These are phyloP conservation scores for Aspergillus melleus DNA, from an alignment of 2,329 filamentous ascomycete species.

Conservation along the genomic window DNA sequence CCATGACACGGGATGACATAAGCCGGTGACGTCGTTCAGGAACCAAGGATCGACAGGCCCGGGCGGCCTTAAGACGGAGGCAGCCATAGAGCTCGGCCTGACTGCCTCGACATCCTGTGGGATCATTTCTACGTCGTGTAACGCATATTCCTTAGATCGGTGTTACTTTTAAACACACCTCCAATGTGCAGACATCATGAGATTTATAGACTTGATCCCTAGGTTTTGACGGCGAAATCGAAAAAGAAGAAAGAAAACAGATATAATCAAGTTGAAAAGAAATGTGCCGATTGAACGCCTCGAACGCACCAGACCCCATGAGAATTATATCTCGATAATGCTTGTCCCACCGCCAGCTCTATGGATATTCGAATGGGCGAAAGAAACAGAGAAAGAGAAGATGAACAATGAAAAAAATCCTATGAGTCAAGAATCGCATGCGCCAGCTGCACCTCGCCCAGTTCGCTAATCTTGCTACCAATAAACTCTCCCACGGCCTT, in stretches of 20 bases:
- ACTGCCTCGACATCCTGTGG: background rate
- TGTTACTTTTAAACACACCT: background rate
- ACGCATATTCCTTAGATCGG: background rate
- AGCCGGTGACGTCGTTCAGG: constrained; percentile 4
- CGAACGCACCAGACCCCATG: background rate
- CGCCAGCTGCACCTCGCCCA: constrained; percentile 41
- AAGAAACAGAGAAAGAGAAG: background rate
- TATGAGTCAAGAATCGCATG: constrained; percentile 38
- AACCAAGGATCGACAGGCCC: background rate
- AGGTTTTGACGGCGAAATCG: background rate
- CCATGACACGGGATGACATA: background rate
- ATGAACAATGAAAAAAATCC: constrained; percentile 4
- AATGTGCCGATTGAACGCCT: background rate
- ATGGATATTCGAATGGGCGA: background rate
- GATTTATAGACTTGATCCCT: background rate
- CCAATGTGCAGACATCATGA: background rate
- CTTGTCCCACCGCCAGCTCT: background rate
- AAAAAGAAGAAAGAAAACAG: background rate
- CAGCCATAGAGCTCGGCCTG: background rate
- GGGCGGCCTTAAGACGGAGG: background rate
- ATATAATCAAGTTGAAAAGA: background rate
- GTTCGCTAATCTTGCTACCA: constrained; percentile 42
- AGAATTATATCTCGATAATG: background rate
- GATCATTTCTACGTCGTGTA: background rate
- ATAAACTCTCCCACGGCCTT: constrained; percentile 46